Conservation (phyloP, 2,329 filamentous ascomycete genomes). For the Aureobasidium subglaciale region DNA sequence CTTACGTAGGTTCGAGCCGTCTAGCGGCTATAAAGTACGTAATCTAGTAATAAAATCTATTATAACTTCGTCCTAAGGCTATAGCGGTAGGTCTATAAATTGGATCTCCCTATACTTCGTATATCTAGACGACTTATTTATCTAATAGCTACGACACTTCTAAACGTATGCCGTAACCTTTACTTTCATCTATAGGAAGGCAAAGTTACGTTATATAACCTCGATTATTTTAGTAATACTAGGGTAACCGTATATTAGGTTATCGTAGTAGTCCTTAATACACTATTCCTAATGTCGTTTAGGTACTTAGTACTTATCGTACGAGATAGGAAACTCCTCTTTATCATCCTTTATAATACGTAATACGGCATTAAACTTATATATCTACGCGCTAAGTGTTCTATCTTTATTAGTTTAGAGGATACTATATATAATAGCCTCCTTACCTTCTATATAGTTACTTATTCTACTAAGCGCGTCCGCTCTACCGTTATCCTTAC, state of each 20-base stretch:
- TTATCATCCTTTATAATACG: constrained; percentile 8
- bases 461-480: constrained; percentile 17
- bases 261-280: neutral
- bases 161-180: constrained; percentile 12
- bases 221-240: neutral
- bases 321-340: constrained; percentile 6
- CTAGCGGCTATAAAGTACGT: constrained; percentile 12
- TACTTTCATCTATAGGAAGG: neutral
- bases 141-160: constrained; percentile 8
- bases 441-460: constrained; percentile 17
- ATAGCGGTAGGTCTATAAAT: neutral
- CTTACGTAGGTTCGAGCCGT: too few relatives aligned
- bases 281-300: constrained; percentile 4
- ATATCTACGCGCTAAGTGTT: constrained; percentile 11
- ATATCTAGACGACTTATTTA: constrained; percentile 5
- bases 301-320: neutral
- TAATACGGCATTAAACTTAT: constrained; percentile 8
- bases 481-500: constrained; percentile 16
- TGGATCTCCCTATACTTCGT: constrained; percentile 4
- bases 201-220: constrained; percentile 8
- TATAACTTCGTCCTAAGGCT: constrained; percentile 17
- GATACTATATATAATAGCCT: constrained; percentile 12
- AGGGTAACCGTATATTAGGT: constrained; percentile 1
- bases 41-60: constrained; percentile 24
- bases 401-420: constrained; percentile 15